Base-by-base conservation (phyloP, 192 early-diverging fungal species). In the Backusella circina region DNA sequence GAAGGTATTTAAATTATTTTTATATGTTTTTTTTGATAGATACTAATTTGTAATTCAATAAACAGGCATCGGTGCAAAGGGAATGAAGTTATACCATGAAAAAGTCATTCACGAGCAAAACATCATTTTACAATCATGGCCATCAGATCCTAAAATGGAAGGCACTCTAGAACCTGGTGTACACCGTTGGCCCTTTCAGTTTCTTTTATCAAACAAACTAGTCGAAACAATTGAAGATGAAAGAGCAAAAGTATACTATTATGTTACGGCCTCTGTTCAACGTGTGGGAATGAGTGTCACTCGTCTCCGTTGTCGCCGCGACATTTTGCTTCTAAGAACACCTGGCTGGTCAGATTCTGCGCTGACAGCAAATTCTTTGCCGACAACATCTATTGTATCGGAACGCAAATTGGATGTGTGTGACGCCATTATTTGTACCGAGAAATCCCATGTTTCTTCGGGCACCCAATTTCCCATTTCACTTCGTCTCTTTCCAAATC, bases 151-250 rank as follows among this genome's bases (percentile, higher is more conserved):
- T 5, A 9, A 21, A 21, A 44, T 26, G 13, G 51, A 70, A 47
- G 30, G 65, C 0, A 16, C 65, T 16, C 33, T 67, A 13, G 44
- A 68, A 9, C 8, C 65, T 23, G 79, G 79, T 12, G 28, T 80
- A 28, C 74, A 80, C 31, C 65, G 72, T 16, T 80, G 68, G 69
- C 79, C 79, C 4, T 80, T 80, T 36, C 65, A 76, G 44, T 80
- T 75, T 57, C 15, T 80, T 16, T 31, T 80, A 57, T 70, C 79
- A n/a, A 80, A 80, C 31, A 36, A 28, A 36, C 9, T 76, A 30
- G 50, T 75, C 3, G 79, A 80, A 31, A 80, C 79, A 0, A 80
- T 80, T 28, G 79, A 80, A 75, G 79, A 80, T 30, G 79, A 80
- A 26, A 73, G 57, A 32, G 74, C 66, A n/a, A 80, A 80, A 38